Conservation (phyloP, 352 stramenopile genomes). For the Globisporangium acanthophoron region DNA sequence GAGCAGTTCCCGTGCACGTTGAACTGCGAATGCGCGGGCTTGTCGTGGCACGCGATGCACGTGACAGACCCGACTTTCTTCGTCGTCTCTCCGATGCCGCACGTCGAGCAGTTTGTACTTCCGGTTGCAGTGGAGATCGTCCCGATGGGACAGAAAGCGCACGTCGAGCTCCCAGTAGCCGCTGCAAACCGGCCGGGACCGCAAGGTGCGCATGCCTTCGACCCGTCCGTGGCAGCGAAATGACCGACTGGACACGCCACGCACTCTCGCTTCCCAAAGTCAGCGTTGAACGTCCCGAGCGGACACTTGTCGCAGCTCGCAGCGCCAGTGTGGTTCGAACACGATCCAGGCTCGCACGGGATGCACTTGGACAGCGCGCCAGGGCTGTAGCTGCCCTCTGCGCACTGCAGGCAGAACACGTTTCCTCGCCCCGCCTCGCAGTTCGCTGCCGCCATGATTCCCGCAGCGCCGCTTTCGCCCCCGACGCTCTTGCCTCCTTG, state of each 20-base stretch:
- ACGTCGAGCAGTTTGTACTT: constrained; percentile 57
- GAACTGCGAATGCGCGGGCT: constrained; percentile 65
- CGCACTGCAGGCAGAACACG: constrained; percentile 60
- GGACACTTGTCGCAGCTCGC: constrained; percentile 44
- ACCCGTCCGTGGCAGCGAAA: constrained; percentile 33
- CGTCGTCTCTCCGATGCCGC: constrained; percentile 74
- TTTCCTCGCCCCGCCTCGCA: constrained; percentile 63
- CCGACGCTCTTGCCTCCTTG: constrained; percentile 38
- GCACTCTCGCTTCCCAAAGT: constrained; percentile 68
- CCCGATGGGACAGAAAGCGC: constrained; percentile 51
- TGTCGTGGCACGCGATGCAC: constrained; percentile 48
- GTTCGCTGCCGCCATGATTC: constrained; percentile 45
- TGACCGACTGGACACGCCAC: constrained; percentile 51
- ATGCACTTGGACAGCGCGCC: constrained; percentile 47
- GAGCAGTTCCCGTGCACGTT: constrained; percentile 77
- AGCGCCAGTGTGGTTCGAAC: constrained; percentile 36
- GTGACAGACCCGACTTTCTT: constrained; percentile 32
- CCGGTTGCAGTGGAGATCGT: constrained; percentile 46
- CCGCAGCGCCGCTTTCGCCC: constrained; percentile 50
- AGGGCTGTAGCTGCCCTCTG: constrained; percentile 60
- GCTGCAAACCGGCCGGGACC: constrained; percentile 46
- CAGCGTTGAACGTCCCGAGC: constrained; percentile 52
- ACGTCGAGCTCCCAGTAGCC: constrained; percentile 34
- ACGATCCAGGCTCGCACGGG: constrained; percentile 66
- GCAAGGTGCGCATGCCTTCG: constrained; percentile 58